Base-by-base conservation (phyloP, 805 yeast species). In the Kodamaea restingae region DNA sequence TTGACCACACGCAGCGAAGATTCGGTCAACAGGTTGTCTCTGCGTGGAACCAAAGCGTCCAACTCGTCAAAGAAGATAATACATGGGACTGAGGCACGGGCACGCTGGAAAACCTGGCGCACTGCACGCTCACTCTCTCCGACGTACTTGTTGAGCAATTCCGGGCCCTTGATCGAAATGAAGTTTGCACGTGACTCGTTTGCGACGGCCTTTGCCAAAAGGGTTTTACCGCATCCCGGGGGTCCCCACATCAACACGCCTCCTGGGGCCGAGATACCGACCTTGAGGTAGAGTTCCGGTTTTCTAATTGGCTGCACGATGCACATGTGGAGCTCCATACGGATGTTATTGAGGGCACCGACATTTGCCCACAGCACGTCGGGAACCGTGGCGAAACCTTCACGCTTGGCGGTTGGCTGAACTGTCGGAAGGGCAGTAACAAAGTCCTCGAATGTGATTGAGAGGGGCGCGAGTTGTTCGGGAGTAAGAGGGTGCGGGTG, bases 181-280 rank as follows among this genome's bases (percentile, higher is more conserved):
- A 93, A 93, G 58, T 93, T 93, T 9, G 98, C 98, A 38, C 95
- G 75, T 0, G 96, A 88, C 61, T 93, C 98, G 58, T 91, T 91
- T 8, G 98, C 98, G 2, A 93, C 98, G 2, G 98, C 98, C 55
- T 93, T 93, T 1, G 98, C 98, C 20, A 93, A 69, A 36, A 93
- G 70, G 0, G 98, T 93, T 58, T 93, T 93, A 73, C 98, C 98
- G 67, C 98, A 93, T 26, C 98, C 98, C 3, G 98, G 98, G 1
- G 98, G 98, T 0, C 98, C 98, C 98, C 98, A 93, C 71, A 93
- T 75, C 18, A 93, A 65, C 1, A 93, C 98, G 41, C 98, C 98
- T 0, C 96, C 88, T 2, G 98, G 98, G 0, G 97, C 96, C 39
- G 88, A 79, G 31, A 93, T 90, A 60, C 98, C 98, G 8, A 90